Evolutionary conservation across 176 grass and related monocot genomes (phyloP).

Genomic region (Phoenix roebelenii): DNA sequence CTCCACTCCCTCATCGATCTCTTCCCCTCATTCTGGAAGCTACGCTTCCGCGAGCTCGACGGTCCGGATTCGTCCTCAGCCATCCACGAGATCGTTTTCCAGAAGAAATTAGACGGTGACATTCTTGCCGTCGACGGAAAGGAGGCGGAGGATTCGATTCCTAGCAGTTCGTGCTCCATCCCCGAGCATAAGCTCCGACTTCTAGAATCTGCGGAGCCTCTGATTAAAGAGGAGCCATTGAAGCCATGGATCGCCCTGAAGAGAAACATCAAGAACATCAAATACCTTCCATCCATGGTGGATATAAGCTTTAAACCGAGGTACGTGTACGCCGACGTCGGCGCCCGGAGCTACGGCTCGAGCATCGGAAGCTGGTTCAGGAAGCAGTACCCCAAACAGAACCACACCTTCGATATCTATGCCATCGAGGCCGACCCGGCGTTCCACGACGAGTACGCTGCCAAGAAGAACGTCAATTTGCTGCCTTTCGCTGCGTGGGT

Average conservation of each 20-base stretch:
- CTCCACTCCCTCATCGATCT: slow-evolving; percentile 38
- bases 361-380: slow-evolving; percentile 77
- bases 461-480: slow-evolving; percentile 46
- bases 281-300: slow-evolving; percentile 40
- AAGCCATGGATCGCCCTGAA: slow-evolving; percentile 70
- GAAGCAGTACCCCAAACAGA: slow-evolving; percentile 80
- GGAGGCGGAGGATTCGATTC: slow-evolving; percentile 13
- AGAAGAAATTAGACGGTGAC: slow-evolving; percentile 26
- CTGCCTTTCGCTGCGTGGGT: slow-evolving; percentile 72
- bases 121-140: slow-evolving; percentile 12
- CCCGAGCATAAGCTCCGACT: slow-evolving; percentile 38
- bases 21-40: slow-evolving; percentile 24
- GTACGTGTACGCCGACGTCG: slow-evolving; percentile 65
- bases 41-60: slow-evolving; percentile 34
- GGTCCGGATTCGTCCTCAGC: slow-evolving; percentile 12
- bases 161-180: slow-evolving; percentile 26
- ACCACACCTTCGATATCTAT: slow-evolving; percentile 62
- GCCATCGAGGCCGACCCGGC: slow-evolving; percentile 62
- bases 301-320: slow-evolving; percentile 59
- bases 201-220: slow-evolving; percentile 34
- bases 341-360: slow-evolving; percentile 57
- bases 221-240: slow-evolving; percentile 48
- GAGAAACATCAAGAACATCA: slow-evolving; percentile 53
- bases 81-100: slow-evolving; percentile 45
- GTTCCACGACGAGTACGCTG: slow-evolving; percentile 55